Evolutionary conservation across 2,329 filamentous ascomycete species (phyloP).

Genomic region (Colletotrichum agaves): DNA sequence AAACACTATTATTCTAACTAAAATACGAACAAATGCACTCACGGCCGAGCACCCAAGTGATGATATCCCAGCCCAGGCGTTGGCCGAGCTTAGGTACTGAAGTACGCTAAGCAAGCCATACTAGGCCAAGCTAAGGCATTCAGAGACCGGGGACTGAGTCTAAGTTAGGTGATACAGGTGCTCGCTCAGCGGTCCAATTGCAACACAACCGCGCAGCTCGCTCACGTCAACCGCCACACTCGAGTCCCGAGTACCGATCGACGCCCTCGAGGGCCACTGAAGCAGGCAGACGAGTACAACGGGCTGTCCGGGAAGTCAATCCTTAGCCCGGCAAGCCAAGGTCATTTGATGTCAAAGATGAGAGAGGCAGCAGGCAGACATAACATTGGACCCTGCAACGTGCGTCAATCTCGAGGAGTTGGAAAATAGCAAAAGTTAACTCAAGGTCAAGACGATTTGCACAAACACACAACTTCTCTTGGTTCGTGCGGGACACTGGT

Average conservation of each 20-base stretch:
- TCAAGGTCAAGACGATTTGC: neutral
- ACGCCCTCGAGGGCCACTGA: neutral
- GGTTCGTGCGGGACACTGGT: neutral
- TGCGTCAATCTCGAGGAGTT: neutral
- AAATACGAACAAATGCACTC: too few relatives aligned
- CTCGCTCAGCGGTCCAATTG: neutral
- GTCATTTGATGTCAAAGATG: neutral
- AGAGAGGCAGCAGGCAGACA: neutral
- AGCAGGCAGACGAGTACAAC: slow-evolving; percentile 12
- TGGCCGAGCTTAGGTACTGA: too few relatives aligned
- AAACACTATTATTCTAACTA: too few relatives aligned
- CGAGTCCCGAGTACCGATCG: neutral
- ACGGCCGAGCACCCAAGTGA: neutral
- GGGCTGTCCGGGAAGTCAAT: neutral
- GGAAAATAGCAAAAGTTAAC: neutral
- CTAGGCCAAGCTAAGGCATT: neutral
- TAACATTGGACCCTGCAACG: neutral
- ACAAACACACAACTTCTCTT: neutral
- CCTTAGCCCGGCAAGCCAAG: neutral
- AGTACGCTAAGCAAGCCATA: neutral
- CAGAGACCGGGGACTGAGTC: neutral
- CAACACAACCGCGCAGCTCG: slow-evolving; percentile 2
- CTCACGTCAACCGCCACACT: slow-evolving; percentile 13
- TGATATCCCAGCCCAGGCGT: too few relatives aligned
- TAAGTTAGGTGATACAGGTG: slow-evolving; percentile 4